Conservation (phyloP, 2,329 filamentous ascomycete genomes). For the Blastomyces emzantsi region DNA sequence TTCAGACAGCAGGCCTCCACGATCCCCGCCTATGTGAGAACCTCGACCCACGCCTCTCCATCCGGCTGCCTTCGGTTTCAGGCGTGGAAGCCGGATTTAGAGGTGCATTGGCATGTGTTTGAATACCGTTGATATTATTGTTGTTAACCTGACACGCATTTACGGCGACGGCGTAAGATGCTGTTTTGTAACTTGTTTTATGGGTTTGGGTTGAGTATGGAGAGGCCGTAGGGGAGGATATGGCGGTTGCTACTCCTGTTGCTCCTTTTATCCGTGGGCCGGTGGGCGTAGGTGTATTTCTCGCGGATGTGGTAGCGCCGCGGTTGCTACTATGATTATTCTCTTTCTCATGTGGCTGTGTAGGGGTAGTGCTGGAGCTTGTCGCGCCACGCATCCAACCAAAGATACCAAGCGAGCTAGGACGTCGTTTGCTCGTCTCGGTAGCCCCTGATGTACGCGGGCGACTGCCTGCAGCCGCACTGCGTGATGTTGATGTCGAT, state of each 20-base stretch:
- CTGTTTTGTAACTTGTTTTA: not conserved
- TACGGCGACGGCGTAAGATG: not conserved
- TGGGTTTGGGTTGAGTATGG: not conserved
- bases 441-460: conserved; percentile 17
- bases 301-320: not conserved
- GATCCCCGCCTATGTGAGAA: conserved; percentile 16
- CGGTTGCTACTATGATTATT: not conserved
- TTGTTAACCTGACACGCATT: not conserved
- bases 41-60: conserved; percentile 14
- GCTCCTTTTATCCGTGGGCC: not conserved
- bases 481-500: conserved; percentile 5
- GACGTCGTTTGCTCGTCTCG: conserved; percentile 28
- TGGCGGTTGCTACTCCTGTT: not conserved
- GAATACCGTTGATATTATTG: not conserved
- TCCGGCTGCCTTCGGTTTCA: not conserved
- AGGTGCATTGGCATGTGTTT: not conserved
- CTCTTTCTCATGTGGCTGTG: not conserved
- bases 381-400: conserved; percentile 32
- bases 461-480: not conserved
- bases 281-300: not conserved
- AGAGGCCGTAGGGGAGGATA: not conserved
- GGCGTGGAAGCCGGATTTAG: not conserved
- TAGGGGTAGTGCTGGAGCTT: not conserved
- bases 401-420: conserved; percentile 29
- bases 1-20: not conserved